Percentiles rank a stretch among this genome's conserved stretches.
These are phyloP conservation scores for Coelastrella sp. DNA, from an alignment of 139 green algal species.

Conservation along the genomic window DNA sequence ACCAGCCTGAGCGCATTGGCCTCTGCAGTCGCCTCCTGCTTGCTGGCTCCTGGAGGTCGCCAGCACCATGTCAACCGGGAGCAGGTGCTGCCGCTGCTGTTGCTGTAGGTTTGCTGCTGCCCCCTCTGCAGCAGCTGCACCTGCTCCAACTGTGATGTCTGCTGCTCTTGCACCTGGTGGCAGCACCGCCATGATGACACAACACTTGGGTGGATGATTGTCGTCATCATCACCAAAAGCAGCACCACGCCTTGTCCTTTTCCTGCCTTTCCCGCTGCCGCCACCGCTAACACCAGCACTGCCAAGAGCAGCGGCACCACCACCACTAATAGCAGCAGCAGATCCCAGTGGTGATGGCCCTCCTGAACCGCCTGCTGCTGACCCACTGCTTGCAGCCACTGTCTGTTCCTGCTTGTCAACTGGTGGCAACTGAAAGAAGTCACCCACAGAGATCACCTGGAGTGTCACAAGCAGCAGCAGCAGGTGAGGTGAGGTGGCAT, in stretches of 20 bases:
- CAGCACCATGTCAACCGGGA: not conserved
- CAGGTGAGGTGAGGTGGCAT: not conserved
- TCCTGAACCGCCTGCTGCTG: not conserved
- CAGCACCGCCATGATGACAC: slow-evolving; percentile 8
- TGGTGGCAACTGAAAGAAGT: slow-evolving; percentile 27
- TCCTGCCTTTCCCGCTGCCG: not conserved
- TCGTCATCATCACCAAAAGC: not conserved
- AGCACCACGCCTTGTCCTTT: not conserved
- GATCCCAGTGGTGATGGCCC: not conserved
- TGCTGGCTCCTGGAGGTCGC: not conserved
- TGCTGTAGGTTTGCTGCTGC: not conserved
- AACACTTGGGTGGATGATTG: not conserved
- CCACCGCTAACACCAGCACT: not conserved
- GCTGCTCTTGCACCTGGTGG: not conserved
- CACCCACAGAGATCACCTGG: slow-evolving; percentile 2
- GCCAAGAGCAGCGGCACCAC: not conserved
- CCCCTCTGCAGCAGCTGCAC: not conserved
- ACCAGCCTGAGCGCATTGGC: too few species aligned
- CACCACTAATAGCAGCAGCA: not conserved
- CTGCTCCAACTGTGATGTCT: not conserved
- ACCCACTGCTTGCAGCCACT: not conserved
- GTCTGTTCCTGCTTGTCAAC: not conserved
- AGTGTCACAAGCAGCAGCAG: not conserved
- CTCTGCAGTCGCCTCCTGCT: too few species aligned
- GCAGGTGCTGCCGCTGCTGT: not conserved